Conservation (phyloP, 2,329 filamentous ascomycete genomes). For the Arachnopeziza araneosa region DNA sequence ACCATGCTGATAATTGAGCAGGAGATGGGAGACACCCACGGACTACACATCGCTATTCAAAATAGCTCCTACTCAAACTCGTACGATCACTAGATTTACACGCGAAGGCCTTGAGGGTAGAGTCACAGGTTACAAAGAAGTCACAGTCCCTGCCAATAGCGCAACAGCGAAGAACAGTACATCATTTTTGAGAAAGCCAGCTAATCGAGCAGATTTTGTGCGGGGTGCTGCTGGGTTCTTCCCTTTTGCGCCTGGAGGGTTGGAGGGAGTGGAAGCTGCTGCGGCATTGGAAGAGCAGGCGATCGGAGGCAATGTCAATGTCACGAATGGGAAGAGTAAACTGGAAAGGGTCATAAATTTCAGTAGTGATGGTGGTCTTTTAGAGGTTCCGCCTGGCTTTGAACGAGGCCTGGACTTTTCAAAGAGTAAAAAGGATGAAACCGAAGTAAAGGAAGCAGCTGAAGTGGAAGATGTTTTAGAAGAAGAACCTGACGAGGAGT, state of each 20-base stretch:
- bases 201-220: slow-evolving; percentile 77
- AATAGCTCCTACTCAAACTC: slow-evolving; percentile 83
- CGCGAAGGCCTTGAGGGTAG: slow-evolving; percentile 87
- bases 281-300: slow-evolving; percentile 78
- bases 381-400: slow-evolving; percentile 80
- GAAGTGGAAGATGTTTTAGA: slow-evolving; percentile 63
- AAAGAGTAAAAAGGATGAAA: slow-evolving; percentile 50
- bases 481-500: slow-evolving; percentile 36
- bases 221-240: slow-evolving; percentile 90
- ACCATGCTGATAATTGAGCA: slow-evolving; percentile 23
- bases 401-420: slow-evolving; percentile 69
- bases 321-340: slow-evolving; percentile 42
- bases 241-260: slow-evolving; percentile 84
- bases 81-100: slow-evolving; percentile 90
- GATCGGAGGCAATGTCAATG: slow-evolving; percentile 43
- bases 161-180: slow-evolving; percentile 95
- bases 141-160: slow-evolving; percentile 83
- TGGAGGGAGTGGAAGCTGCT: slow-evolving; percentile 80
- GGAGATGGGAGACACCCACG: slow-evolving; percentile 73
- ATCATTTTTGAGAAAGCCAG: slow-evolving; percentile 79
- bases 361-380: slow-evolving; percentile 66
- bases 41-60: slow-evolving; percentile 82
- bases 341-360: slow-evolving; percentile 87
- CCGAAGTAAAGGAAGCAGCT: slow-evolving; percentile 56
- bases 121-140: slow-evolving; percentile 89